Percentiles rank a stretch among this genome's conserved stretches.
Evolutionary conservation across 805 yeast species (phyloP).

Genomic region (Saccharomycopsis synnaedendra): DNA sequence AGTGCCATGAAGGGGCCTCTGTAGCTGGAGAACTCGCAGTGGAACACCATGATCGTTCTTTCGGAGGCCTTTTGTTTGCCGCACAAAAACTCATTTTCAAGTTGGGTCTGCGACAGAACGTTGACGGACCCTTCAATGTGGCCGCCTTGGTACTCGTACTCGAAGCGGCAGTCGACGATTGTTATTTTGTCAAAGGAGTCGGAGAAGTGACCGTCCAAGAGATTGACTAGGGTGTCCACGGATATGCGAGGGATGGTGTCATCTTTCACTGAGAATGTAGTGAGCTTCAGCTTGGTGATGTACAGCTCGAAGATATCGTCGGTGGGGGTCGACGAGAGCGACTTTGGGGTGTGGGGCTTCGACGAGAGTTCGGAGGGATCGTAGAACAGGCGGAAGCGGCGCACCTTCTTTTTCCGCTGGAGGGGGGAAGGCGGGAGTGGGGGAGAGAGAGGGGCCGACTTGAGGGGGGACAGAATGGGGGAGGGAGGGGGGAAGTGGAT

Average conservation of each 20-base stretch:
- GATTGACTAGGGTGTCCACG: constrained; percentile 29
- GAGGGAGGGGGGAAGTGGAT: constrained; percentile 2
- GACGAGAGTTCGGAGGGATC: constrained; percentile 35
- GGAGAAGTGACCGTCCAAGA: constrained; percentile 27
- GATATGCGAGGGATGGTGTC: constrained; percentile 48
- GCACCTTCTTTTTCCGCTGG: constrained; percentile 29
- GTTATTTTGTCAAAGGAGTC: constrained; percentile 42
- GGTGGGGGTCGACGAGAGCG: constrained; percentile 2
- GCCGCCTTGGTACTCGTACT: constrained; percentile 87
- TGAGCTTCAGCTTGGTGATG: constrained; percentile 21
- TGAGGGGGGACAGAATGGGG: background rate
- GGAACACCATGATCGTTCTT: constrained; percentile 60
- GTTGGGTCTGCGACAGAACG: constrained; percentile 54
- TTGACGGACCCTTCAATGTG: constrained; percentile 81
- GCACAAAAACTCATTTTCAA: constrained; percentile 45
- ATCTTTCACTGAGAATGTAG: constrained; percentile 33
- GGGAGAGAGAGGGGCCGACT: constrained; percentile 1
- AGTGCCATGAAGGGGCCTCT: constrained; percentile 93
- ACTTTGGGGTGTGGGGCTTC: constrained; percentile 20
- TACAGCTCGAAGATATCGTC: background rate
- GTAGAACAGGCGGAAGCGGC: constrained; percentile 59
- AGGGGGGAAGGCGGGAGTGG: constrained; percentile 1
- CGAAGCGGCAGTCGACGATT: constrained; percentile 83
- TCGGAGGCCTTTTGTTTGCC: constrained; percentile 12
- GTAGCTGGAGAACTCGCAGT: constrained; percentile 88